Base-by-base conservation (phyloP, 441 rosid species). In the Erysimum cheiri region DNA sequence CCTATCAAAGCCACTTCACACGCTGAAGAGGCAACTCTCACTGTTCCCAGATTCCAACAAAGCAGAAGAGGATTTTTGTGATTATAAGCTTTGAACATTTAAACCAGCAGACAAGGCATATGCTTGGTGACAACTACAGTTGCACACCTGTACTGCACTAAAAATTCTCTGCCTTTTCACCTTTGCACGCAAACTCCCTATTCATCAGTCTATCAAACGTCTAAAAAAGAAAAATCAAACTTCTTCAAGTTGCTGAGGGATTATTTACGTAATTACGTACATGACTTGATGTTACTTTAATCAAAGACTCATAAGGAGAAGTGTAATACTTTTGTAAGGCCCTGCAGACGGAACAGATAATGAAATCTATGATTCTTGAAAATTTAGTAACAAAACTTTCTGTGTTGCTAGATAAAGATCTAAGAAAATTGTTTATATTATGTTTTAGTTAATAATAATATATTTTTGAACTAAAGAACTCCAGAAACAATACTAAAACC, bases 151-250 rank as follows among this genome's bases (percentile, higher is more conserved):
- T 75, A 9, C 4, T 55, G 60, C 78, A 68, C 78, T 74, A 9
- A 8, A 31, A 53, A 3, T 55, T 56, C 29, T 62, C 39, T 39
- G 22, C 70, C 59, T 61, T 75, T 75, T 40, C 65, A 69, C 3
- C 47, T 69, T 56, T 69, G 60, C 78, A 75, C 78, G 78, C 78
- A n/a, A 75, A 75, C 74, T 69, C 69, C 43, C 46, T 73, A 14
- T 57, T 57, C 49, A 68, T 55, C 44, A 12, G 17, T 35, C 55
- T 53, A 58, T 59, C 67, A 74, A 74, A 44, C 11, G 53, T 36
- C 29, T 5, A 9, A 9, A 3, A 50, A 1, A 9, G 8, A 48
- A 48, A 57, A 59, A 26, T 36, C 63, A 37, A 53, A 46, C 19
- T 61, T 68, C 37, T 47, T 60, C 64, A 53, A 74, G 43, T 73